These are phyloP conservation scores for Clarireedia monteithiana DNA, from an alignment of 2,329 filamentous ascomycete species.

Conservation along the genomic window DNA sequence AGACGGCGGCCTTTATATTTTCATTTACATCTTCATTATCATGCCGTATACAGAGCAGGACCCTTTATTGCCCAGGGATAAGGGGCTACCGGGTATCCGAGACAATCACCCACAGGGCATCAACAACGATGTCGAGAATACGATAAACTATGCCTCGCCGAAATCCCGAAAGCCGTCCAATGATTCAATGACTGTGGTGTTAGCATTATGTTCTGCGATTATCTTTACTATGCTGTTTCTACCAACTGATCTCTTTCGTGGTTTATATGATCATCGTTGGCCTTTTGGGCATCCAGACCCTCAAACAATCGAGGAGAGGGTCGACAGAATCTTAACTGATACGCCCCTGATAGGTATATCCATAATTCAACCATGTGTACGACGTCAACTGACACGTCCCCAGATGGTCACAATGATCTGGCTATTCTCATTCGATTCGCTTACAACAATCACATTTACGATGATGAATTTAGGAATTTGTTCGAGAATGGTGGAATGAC, in stretches of 20 bases:
- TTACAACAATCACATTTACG: conserved; percentile 74
- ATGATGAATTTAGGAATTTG: conserved; percentile 60
- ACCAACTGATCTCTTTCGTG: conserved; percentile 3
- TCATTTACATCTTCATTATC: not conserved
- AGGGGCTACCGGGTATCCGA: conserved; percentile 24
- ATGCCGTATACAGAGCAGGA: conserved; percentile 21
- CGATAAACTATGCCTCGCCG: not conserved
- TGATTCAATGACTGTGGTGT: conserved; percentile 5
- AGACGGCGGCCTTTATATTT: not conserved
- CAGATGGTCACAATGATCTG: conserved; percentile 88
- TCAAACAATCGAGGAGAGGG: conserved; percentile 29
- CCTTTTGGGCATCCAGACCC: conserved; percentile 12
- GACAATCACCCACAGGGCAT: conserved; percentile 19
- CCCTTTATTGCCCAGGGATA: conserved; percentile 24
- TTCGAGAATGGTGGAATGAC: conserved; percentile 64
- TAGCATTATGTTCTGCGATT: conserved; percentile 14
- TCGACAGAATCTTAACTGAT: conserved; percentile 35
- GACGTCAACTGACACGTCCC: not conserved
- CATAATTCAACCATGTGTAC: not conserved
- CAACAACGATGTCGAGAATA: conserved; percentile 1
- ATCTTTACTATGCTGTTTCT: conserved; percentile 13
- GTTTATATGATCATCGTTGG: not conserved
- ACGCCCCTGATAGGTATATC: conserved; percentile 41
- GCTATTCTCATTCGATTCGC: conserved; percentile 59
- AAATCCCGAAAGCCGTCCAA: conserved; percentile 3